Conservation (phyloP, 495 filamentous ascomycete species). For the Aspergillus wentii region DNA sequence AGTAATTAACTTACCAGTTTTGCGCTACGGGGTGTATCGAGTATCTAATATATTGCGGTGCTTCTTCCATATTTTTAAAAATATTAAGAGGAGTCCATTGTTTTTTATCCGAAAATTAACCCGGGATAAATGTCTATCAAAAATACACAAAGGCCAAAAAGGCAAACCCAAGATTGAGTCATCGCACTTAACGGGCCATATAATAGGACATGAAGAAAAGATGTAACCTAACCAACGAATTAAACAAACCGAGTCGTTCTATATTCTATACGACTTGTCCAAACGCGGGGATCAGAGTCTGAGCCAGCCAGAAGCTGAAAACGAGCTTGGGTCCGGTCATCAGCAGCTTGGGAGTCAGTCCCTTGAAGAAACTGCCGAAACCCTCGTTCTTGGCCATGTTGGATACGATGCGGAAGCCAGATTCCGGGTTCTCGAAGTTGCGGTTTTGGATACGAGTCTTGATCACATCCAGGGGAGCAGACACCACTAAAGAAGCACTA, state of each 20-base stretch:
- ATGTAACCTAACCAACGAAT: too few species aligned
- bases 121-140: not conserved
- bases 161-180: not conserved
- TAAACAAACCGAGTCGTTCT: not conserved
- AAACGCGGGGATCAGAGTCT: conserved; percentile 80
- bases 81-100: not conserved
- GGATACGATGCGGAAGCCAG: conserved; percentile 80
- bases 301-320: conserved; percentile 99
- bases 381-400: conserved; percentile 94
- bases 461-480: conserved; percentile 95
- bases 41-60: too few species aligned
- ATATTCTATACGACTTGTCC: conserved; percentile 49
- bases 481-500: conserved; percentile 86
- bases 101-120: not conserved
- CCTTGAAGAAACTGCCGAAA: conserved; percentile 88
- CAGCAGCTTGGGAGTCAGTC: conserved; percentile 89
- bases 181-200: not conserved
- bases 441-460: conserved; percentile 99
- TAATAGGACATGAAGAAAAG: not conserved
- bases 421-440: conserved; percentile 97
- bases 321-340: conserved; percentile 99
- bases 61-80: too few species aligned
- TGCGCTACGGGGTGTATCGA: too few species aligned
- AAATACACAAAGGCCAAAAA: not conserved
- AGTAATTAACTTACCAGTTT: too few species aligned